Conservation (phyloP, 2,329 filamentous ascomycete genomes). For the Xylariaceae sp. region DNA sequence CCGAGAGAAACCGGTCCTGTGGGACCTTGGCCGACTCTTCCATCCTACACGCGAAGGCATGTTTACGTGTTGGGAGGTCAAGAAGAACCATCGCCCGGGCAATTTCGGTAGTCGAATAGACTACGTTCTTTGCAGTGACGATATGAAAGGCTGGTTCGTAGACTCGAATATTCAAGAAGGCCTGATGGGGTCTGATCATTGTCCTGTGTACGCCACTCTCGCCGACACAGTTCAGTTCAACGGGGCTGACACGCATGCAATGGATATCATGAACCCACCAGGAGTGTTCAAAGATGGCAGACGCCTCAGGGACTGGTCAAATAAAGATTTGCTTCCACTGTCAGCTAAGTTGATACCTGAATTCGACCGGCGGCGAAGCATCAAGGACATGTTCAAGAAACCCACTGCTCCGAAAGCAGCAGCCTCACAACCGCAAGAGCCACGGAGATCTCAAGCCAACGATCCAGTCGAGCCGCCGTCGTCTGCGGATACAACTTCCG, state of each 20-base stretch:
- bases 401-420: slow-evolving; percentile 30
- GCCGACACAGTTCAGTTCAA: slow-evolving; percentile 58
- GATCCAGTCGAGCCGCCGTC: not conserved
- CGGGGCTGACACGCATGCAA: slow-evolving; percentile 50
- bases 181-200: slow-evolving; percentile 92
- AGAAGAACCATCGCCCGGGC: slow-evolving; percentile 89
- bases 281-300: slow-evolving; percentile 68
- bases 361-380: slow-evolving; percentile 79
- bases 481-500: not conserved
- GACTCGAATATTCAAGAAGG: slow-evolving; percentile 89
- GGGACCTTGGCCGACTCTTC: slow-evolving; percentile 80
- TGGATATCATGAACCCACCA: slow-evolving; percentile 74
- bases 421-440: slow-evolving; percentile 14
- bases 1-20: slow-evolving; percentile 68
- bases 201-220: slow-evolving; percentile 80
- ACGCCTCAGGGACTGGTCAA: slow-evolving; percentile 63
- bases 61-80: slow-evolving; percentile 98
- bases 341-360: slow-evolving; percentile 85
- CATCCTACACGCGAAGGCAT: slow-evolving; percentile 79
- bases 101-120: slow-evolving; percentile 94
- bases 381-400: slow-evolving; percentile 84
- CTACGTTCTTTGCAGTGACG: slow-evolving; percentile 80
- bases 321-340: slow-evolving; percentile 65
- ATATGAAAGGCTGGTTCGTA: slow-evolving; percentile 76
- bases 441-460: slow-evolving; percentile 1